Evolutionary conservation across 2,329 filamentous ascomycete genomes (phyloP).

Genomic region (Curvularia spicifera): DNA sequence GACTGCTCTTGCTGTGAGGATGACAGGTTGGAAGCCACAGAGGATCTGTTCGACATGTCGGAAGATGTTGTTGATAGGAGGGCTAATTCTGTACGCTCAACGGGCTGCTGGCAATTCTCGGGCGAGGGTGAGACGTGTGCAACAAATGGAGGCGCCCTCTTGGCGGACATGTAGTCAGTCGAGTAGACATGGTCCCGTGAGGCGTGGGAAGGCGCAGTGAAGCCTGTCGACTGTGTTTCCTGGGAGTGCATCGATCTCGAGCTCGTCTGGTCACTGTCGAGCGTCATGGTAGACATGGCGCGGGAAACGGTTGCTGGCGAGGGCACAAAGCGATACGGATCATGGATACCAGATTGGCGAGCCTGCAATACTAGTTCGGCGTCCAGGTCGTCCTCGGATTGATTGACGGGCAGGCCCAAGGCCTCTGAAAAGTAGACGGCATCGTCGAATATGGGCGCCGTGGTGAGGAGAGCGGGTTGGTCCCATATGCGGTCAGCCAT

Average conservation of each 20-base stretch:
- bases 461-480: conserved; percentile 30
- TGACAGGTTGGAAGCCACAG: conserved; percentile 32
- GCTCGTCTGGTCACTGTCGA: conserved; percentile 41
- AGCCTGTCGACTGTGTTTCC: conserved; percentile 45
- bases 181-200: conserved; percentile 37
- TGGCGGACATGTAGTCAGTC: conserved; percentile 27
- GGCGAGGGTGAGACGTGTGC: conserved; percentile 26
- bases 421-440: conserved; percentile 42
- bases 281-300: conserved; percentile 40
- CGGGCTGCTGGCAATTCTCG: conserved; percentile 27
- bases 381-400: conserved; percentile 44
- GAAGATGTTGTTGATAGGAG: conserved; percentile 35
- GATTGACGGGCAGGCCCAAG: conserved; percentile 31
- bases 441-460: conserved; percentile 46
- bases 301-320: conserved; percentile 33
- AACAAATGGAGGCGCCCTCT: conserved; percentile 24
- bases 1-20: conserved; percentile 24
- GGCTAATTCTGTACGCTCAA: conserved; percentile 25
- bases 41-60: conserved; percentile 27
- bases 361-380: conserved; percentile 37
- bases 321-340: conserved; percentile 42
- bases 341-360: conserved; percentile 40
- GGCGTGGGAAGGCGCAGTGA: conserved; percentile 43
- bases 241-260: conserved; percentile 45
- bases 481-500: conserved; percentile 39